These are phyloP conservation scores for Xylariales sp. DNA, from an alignment of 2,329 filamentous ascomycete species.

Conservation along the genomic window DNA sequence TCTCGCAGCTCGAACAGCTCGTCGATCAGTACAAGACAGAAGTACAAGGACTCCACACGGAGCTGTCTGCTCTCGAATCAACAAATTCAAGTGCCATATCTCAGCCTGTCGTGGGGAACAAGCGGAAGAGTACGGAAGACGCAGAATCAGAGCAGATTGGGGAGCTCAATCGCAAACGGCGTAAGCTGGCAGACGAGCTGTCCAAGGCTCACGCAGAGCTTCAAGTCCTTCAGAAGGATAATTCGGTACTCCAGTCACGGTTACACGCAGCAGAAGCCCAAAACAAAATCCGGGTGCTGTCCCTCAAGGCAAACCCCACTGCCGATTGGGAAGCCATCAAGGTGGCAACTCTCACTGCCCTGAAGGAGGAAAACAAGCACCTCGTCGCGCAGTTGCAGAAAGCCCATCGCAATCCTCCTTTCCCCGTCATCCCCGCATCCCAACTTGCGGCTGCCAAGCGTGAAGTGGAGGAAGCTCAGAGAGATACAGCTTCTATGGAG, in stretches of 20 bases:
- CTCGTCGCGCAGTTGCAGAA: conserved; percentile 68
- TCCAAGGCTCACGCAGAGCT: conserved; percentile 68
- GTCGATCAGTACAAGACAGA: conserved; percentile 84
- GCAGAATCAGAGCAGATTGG: conserved; percentile 69
- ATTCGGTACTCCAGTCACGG: conserved; percentile 69
- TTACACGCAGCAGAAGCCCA: conserved; percentile 62
- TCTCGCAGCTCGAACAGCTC: conserved; percentile 78
- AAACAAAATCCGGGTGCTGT: conserved; percentile 75
- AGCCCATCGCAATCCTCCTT: conserved; percentile 32
- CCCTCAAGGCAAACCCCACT: conserved; percentile 89
- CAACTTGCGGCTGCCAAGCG: conserved; percentile 72
- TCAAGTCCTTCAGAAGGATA: conserved; percentile 62
- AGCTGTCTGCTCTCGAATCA: conserved; percentile 64
- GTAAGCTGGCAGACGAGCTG: conserved; percentile 44
- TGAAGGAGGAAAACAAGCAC: conserved; percentile 80
- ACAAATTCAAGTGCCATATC: conserved; percentile 25
- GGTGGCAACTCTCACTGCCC: conserved; percentile 67
- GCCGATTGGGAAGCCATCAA: conserved; percentile 82
- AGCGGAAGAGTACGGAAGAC: conserved; percentile 59
- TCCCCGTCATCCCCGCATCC: conserved; percentile 68
- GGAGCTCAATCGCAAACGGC: conserved; percentile 81
- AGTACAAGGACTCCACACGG: conserved; percentile 66
- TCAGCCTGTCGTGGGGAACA: conserved; percentile 47
- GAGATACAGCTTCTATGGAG: conserved; percentile 67
- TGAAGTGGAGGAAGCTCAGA: conserved; percentile 67